Conservation (phyloP, 768 basidiomycete genomes). For the Clitopilus passeckerianus region DNA sequence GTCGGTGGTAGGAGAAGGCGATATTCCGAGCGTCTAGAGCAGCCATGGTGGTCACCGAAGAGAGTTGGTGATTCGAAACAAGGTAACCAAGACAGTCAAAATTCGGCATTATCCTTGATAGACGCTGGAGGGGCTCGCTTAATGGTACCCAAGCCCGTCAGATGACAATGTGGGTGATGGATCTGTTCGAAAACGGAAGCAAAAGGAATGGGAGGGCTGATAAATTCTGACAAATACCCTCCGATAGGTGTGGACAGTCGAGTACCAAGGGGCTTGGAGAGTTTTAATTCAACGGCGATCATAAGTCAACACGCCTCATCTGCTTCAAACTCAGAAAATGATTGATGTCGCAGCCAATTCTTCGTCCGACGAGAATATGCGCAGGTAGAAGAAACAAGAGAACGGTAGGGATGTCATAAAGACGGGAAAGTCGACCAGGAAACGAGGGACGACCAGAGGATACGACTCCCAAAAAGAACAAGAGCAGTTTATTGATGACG, state of each 20-base stretch:
- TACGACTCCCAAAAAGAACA: no score
- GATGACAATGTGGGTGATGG: neutral
- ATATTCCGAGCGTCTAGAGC: neutral
- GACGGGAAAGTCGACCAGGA: no score
- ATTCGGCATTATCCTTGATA: neutral
- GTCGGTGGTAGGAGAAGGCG: neutral
- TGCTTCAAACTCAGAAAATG: neutral
- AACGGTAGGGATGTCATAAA: no score
- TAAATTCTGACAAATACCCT: neutral
- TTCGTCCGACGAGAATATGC: no score
- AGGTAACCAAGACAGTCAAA: neutral
- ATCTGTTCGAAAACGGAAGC: neutral
- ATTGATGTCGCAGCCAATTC: no score
- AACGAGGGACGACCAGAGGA: no score
- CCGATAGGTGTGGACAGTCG: neutral
- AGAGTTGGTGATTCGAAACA: neutral
- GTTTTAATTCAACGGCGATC: neutral
- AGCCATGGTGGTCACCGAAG: neutral
- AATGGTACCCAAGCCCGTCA: no score
- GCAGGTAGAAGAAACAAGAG: no score
- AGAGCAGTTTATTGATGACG: no score
- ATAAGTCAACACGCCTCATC: neutral
- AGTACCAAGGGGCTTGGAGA: neutral
- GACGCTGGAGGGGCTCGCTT: neutral
- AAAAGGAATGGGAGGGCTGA: neutral